These are phyloP conservation scores for Lecanosticta acicola DNA, from an alignment of 2,329 filamentous ascomycete genomes.

Conservation along the genomic window DNA sequence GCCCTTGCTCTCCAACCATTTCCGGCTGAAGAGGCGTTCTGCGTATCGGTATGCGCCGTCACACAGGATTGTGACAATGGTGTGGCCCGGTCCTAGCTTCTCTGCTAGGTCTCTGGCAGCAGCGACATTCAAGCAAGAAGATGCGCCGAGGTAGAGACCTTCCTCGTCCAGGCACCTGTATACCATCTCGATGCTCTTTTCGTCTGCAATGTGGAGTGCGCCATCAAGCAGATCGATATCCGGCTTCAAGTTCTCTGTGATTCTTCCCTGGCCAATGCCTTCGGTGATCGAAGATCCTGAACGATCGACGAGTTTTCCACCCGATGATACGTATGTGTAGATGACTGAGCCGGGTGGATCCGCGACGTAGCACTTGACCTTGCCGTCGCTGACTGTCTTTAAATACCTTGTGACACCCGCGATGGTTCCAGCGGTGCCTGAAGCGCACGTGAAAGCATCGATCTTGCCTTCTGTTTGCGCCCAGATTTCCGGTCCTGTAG, in stretches of 20 bases:
- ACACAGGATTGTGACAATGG: conserved; percentile 87
- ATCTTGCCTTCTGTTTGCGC: conserved; percentile 77
- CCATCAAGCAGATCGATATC: conserved; percentile 82
- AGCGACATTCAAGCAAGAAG: conserved; percentile 88
- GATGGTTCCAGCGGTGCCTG: conserved; percentile 85
- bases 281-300: conserved; percentile 88
- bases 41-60: conserved; percentile 98
- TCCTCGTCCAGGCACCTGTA: conserved; percentile 95
- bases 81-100: conserved; percentile 81
- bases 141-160: conserved; percentile 89
- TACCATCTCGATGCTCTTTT: conserved; percentile 96
- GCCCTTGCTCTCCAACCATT: conserved; percentile 84
- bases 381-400: conserved; percentile 72
- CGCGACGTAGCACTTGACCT: conserved; percentile 81
- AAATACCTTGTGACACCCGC: conserved; percentile 84
- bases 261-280: conserved; percentile 90
- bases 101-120: conserved; percentile 91
- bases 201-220: conserved; percentile 77
- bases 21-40: conserved; percentile 83
- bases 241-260: conserved; percentile 88
- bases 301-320: conserved; percentile 77
- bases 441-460: conserved; percentile 93
- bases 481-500: conserved; percentile 97
- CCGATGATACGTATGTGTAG: conserved; percentile 83
- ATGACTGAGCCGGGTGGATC: conserved; percentile 92